Evolutionary conservation across 768 basidiomycete genomes (phyloP).

Genomic region (Agaricus bisporus): DNA sequence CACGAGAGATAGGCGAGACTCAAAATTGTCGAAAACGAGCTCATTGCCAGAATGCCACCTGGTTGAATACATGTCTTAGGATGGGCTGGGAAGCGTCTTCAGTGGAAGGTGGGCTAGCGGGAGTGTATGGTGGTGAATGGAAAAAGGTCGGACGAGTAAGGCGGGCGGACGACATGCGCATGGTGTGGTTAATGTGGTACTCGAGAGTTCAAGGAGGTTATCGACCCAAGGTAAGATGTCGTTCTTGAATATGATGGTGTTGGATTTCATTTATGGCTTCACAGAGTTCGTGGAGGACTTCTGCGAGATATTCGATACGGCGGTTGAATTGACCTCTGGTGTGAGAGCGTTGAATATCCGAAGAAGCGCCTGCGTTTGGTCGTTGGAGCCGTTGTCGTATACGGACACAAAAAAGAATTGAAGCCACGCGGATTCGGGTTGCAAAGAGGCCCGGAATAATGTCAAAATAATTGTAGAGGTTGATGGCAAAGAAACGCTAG

Average conservation of each 20-base stretch:
- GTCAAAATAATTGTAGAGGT: conserved; percentile 99
- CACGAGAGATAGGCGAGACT: too few relatives aligned
- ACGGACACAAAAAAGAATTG: conserved; percentile 95
- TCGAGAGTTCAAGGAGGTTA: conserved; percentile 93
- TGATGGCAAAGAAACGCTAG: conserved; percentile 99
- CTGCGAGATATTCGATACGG: conserved; percentile 99
- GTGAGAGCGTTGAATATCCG: conserved; percentile 94
- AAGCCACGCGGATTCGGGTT: conserved; percentile 88
- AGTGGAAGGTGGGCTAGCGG: too few relatives aligned
- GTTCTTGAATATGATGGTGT: conserved; percentile 98
- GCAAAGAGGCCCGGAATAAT: conserved; percentile 96
- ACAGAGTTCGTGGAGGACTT: conserved; percentile 91
- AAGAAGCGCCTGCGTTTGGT: conserved; percentile 97
- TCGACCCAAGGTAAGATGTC: conserved; percentile 97
- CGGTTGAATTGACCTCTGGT: conserved; percentile 96
- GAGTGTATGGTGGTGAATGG: too few relatives aligned
- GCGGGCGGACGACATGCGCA: too few relatives aligned
- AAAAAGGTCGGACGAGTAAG: too few relatives aligned
- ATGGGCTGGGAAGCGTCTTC: too few relatives aligned
- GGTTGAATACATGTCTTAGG: too few relatives aligned
- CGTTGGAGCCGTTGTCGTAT: conserved; percentile 97
- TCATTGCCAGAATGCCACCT: too few relatives aligned
- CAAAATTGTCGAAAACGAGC: too few relatives aligned
- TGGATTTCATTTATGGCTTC: conserved; percentile 87
- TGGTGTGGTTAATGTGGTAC: too few relatives aligned